Evolutionary conservation across 805 yeast genomes (phyloP).

Genomic region (Pichia phayaonensis): DNA sequence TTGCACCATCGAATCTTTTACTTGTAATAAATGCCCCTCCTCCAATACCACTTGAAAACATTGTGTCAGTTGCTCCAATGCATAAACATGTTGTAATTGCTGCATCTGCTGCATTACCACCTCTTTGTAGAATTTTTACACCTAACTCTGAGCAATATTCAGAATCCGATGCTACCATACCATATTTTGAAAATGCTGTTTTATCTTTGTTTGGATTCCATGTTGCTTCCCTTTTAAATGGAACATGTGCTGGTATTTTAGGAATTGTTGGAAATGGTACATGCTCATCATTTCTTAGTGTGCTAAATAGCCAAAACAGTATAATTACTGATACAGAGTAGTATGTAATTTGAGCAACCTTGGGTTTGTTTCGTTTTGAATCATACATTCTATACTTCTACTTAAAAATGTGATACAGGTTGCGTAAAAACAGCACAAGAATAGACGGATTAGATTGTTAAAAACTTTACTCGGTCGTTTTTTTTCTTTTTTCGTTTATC

Average conservation of each 20-base stretch:
- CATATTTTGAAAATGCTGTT: conserved; percentile 36
- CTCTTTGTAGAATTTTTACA: conserved; percentile 39
- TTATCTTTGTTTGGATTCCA: conserved; percentile 35
- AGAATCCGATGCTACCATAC: conserved; percentile 64
- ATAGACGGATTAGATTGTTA: not conserved
- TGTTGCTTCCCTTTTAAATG: conserved; percentile 31
- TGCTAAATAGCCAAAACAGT: not conserved
- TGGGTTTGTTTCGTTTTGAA: conserved; percentile 4
- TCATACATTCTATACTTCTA: conserved; percentile 5
- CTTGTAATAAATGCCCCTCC: conserved; percentile 77
- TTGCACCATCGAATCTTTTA: conserved; percentile 35
- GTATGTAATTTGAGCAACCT: not conserved
- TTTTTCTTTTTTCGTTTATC: not conserved
- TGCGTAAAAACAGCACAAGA: not conserved
- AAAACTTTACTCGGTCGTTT: not conserved
- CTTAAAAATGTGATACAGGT: not conserved
- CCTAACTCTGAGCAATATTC: conserved; percentile 60
- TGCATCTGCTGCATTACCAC: conserved; percentile 91
- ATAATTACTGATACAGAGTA: not conserved
- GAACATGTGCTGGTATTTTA: conserved; percentile 24
- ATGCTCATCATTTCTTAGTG: not conserved
- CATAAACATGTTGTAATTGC: conserved; percentile 85
- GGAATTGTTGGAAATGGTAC: conserved; percentile 13
- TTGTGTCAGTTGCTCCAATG: conserved; percentile 75
- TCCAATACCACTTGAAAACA: conserved; percentile 88